Percentiles rank a stretch among this genome's conserved stretches.
Conservation (phyloP, 768 basidiomycete genomes). For the Tylopilus sp. region DNA sequence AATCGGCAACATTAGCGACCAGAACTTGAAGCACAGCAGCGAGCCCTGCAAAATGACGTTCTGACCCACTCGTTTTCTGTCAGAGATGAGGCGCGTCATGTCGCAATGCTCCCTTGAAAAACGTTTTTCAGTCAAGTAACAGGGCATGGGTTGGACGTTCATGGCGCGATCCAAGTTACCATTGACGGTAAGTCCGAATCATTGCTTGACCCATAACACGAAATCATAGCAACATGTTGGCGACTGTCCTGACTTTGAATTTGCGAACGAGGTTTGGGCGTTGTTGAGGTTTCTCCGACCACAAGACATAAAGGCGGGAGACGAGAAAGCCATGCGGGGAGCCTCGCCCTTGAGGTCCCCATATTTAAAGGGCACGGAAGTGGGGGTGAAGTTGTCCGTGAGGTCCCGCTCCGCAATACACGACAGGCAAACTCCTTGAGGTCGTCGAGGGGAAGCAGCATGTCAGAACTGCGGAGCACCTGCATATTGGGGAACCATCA, state of each 20-base stretch:
- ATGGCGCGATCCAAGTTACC: slow-evolving; percentile 10
- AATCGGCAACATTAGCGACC: slow-evolving; percentile 6
- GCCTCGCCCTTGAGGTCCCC: slow-evolving; percentile 11
- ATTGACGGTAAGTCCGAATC: slow-evolving; percentile 16
- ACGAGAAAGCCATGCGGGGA: slow-evolving; percentile 22
- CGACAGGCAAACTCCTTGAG: slow-evolving; percentile 17
- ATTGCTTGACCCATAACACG: slow-evolving; percentile 11
- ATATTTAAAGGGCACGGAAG: slow-evolving; percentile 28
- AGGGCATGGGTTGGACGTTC: slow-evolving; percentile 13
- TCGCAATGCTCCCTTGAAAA: slow-evolving; percentile 16
- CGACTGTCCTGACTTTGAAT: slow-evolving; percentile 26
- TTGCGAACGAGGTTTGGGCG: slow-evolving; percentile 28
- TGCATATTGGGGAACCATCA: slow-evolving; percentile 11
- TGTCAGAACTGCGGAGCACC: slow-evolving; percentile 23
- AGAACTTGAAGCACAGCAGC: slow-evolving; percentile 15
- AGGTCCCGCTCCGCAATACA: slow-evolving; percentile 20
- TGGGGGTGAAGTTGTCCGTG: slow-evolving; percentile 13
- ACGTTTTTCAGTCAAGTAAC: slow-evolving; percentile 14
- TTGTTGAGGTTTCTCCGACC: slow-evolving; percentile 21
- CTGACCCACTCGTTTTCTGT: slow-evolving; percentile 14
- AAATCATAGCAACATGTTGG: slow-evolving; percentile 16
- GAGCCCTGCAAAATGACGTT: slow-evolving; percentile 15
- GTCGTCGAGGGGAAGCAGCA: slow-evolving; percentile 16
- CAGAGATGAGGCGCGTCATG: slow-evolving; percentile 5
- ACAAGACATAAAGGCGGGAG: slow-evolving; percentile 21